phyloP scores from a whole-genome alignment of 2,329 filamentous ascomycete species.

The Chaetomiaceae sp. region DNA sequence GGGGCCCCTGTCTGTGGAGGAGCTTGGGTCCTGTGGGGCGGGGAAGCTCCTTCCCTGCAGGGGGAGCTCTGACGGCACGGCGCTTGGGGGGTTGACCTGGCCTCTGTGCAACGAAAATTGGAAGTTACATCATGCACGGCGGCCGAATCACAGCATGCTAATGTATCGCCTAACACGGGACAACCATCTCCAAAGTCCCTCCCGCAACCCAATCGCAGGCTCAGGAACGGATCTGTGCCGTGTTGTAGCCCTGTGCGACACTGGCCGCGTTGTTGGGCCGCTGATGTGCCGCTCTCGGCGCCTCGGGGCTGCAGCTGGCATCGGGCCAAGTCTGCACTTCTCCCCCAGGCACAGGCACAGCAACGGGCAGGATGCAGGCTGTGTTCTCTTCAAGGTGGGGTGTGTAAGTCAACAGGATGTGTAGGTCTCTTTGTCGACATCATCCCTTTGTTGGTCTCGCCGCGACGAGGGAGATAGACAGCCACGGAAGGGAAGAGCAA shows the following conservation, averaged over 20 bases:
- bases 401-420: background rate
- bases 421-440: no score
- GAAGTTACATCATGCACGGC: slow-evolving; percentile 17
- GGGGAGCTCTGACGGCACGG: slow-evolving; percentile 16
- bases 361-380: background rate
- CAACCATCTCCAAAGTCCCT: slow-evolving; percentile 8
- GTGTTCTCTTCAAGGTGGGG: no score
- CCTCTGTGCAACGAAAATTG: background rate
- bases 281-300: slow-evolving; percentile 13
- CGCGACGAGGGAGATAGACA: background rate
- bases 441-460: background rate
- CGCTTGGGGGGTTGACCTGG: slow-evolving; percentile 21
- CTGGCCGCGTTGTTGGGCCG: slow-evolving; percentile 7
- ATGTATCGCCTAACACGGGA: slow-evolving; percentile 8
- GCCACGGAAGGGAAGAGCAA: background rate
- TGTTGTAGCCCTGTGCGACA: background rate
- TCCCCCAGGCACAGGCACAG: slow-evolving; percentile 4
- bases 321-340: slow-evolving; percentile 4
- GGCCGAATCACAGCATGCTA: background rate
- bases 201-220: background rate
- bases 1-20: slow-evolving; percentile 14
- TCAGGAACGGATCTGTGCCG: background rate
- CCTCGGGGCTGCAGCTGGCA: slow-evolving; percentile 14
- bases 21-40: slow-evolving; percentile 17
- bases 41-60: slow-evolving; percentile 21